Conservation (phyloP, 257 asterid species). For the Solanum rostratum region DNA sequence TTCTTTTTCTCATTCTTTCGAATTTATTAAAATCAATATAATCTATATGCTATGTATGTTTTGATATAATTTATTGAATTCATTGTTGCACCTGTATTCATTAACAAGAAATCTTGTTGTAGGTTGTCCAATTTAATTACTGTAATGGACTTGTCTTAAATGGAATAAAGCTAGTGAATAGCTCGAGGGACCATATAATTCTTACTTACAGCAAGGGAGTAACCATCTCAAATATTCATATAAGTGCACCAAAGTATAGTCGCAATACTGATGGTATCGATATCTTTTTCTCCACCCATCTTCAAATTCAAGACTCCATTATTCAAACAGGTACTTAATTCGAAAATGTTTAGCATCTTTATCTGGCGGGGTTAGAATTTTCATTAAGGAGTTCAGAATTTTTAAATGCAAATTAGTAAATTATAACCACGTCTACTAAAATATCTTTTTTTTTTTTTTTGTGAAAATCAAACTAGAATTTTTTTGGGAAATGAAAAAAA, state of each 20-base stretch:
- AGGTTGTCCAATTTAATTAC: not conserved
- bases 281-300: not conserved
- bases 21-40: not conserved
- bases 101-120: not conserved
- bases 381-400: too few relatives aligned
- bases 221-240: not conserved
- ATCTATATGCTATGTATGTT: not conserved
- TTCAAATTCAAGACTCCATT: not conserved
- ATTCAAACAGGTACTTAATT: not conserved
- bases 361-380: not conserved
- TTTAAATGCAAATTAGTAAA: not conserved
- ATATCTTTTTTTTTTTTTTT: not conserved
- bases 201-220: not conserved
- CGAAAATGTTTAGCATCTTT: not conserved
- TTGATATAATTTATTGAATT: not conserved
- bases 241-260: constrained; percentile 9
- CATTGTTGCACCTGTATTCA: not conserved
- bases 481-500: not conserved
- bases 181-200: constrained; percentile 8
- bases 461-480: not conserved
- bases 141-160: constrained; percentile 3
- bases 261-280: constrained; percentile 14
- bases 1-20: too few relatives aligned
- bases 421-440: not conserved
- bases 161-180: constrained; percentile 1